phyloP scores from a whole-genome alignment of 768 basidiomycete genomes.

The Phanerodontia chrysosporium region DNA sequence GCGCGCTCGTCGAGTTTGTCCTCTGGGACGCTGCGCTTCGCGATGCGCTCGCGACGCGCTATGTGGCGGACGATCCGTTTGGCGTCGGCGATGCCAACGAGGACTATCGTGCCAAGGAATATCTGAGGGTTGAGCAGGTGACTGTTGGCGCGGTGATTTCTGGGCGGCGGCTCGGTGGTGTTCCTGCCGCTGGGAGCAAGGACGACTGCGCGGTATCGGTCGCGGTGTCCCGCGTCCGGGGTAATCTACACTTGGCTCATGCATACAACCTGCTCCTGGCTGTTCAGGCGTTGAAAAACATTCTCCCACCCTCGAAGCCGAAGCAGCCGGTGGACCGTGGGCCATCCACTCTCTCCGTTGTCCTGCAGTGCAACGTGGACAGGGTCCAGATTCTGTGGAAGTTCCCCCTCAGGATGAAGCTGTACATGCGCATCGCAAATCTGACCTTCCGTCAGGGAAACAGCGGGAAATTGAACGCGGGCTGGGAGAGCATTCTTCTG shows the following conservation, averaged over 20 bases:
- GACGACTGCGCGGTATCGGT: constrained; percentile 47
- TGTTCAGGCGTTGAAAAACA: constrained; percentile 41
- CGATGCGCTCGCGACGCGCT: constrained; percentile 61
- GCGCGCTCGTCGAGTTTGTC: constrained; percentile 39
- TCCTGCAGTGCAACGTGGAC: constrained; percentile 32
- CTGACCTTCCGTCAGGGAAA: constrained; percentile 19
- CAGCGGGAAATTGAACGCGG: constrained; percentile 25
- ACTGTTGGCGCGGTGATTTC: constrained; percentile 26
- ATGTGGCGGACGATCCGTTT: constrained; percentile 63
- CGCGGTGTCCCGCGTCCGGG: constrained; percentile 48
- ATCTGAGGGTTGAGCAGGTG: constrained; percentile 37
- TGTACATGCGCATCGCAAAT: constrained; percentile 34
- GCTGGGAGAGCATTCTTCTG: constrained; percentile 39
- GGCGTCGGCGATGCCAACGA: constrained; percentile 23
- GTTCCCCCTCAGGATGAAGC: constrained; percentile 42
- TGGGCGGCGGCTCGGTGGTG: constrained; percentile 15
- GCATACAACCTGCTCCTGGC: constrained; percentile 70
- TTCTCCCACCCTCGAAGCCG: constrained; percentile 27
- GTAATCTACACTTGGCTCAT: constrained; percentile 57
- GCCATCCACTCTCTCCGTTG: constrained; percentile 14
- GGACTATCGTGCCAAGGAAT: constrained; percentile 36
- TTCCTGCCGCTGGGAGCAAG: constrained; percentile 9
- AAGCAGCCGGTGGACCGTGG: constrained; percentile 17
- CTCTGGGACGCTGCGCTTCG: constrained; percentile 50
- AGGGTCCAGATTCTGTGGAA: constrained; percentile 44